Evolutionary conservation across 1,284 basidiomycete species (phyloP).

Genomic region (Vanrija pseudolonga): DNA sequence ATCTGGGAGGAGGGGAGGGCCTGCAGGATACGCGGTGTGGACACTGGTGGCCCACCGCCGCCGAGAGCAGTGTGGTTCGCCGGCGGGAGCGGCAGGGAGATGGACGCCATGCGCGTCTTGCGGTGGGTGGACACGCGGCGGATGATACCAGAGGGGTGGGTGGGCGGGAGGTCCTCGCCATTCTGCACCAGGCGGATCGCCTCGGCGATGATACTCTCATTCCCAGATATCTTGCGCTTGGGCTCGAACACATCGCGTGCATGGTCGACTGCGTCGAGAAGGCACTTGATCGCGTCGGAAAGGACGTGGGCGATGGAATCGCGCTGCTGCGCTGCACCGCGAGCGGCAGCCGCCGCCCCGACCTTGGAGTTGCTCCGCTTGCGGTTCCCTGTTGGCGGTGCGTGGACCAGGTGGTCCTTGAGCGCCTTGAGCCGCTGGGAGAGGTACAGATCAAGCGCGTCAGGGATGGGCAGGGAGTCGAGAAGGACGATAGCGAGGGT

Average conservation of each 20-base stretch:
- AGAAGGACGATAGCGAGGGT: conserved; percentile 76
- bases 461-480: conserved; percentile 70
- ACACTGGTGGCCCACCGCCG: conserved; percentile 25
- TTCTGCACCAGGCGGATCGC: conserved; percentile 41
- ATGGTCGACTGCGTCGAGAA: conserved; percentile 34
- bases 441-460: conserved; percentile 66
- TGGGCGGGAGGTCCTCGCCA: conserved; percentile 23
- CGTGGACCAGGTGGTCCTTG: conserved; percentile 45
- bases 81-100: conserved; percentile 36
- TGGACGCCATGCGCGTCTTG: conserved; percentile 41
- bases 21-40: conserved; percentile 37
- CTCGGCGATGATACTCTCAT: conserved; percentile 37
- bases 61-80: conserved; percentile 6
- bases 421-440: conserved; percentile 67
- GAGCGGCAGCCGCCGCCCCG: conserved; percentile 2
- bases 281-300: conserved; percentile 29
- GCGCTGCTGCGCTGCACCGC: conserved; percentile 19
- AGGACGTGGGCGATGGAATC: conserved; percentile 31
- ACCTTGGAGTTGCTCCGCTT: conserved; percentile 1
- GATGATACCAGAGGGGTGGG: conserved; percentile 9
- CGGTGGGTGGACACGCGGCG: conserved; percentile 14
- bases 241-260: conserved; percentile 33
- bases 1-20: conserved; percentile 48
- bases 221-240: conserved; percentile 3
- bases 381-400: background rate